A percentile compares a stretch with the other conserved stretches of the same genome.
Evolutionary conservation across 345 rosid genomes (phyloP).

Genomic region (Geranium rotundifolium): DNA sequence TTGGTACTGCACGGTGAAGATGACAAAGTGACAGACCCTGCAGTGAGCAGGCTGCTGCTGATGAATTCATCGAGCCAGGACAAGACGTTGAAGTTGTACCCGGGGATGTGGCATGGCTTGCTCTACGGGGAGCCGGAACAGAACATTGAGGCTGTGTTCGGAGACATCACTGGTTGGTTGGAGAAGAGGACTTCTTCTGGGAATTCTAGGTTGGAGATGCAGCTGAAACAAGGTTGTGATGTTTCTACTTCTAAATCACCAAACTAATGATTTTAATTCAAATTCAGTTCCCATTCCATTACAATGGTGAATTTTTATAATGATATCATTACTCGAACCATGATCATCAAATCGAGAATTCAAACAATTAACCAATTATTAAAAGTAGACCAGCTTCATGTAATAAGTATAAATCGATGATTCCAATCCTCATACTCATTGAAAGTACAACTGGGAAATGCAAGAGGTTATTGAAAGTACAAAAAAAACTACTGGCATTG

Average conservation of each 20-base stretch:
- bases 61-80: slow-evolving; percentile 49
- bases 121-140: slow-evolving; percentile 53
- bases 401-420: too few relatives aligned
- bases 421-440: too few relatives aligned
- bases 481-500: neutral
- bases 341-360: too few relatives aligned
- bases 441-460: neutral
- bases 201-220: slow-evolving; percentile 14
- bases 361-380: too few relatives aligned
- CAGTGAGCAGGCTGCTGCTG: slow-evolving; percentile 37
- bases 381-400: too few relatives aligned
- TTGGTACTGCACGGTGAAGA: slow-evolving; percentile 67
- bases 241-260: neutral
- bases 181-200: slow-evolving; percentile 19
- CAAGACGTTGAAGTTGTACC: slow-evolving; percentile 63
- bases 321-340: too few relatives aligned
- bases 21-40: slow-evolving; percentile 57
- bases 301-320: too few relatives aligned
- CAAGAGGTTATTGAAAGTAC: neutral
- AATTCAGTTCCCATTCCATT: too few relatives aligned
- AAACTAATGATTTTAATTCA: too few relatives aligned
- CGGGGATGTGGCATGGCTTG: slow-evolving; percentile 87
- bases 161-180: slow-evolving; percentile 55
- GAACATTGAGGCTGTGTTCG: slow-evolving; percentile 43
- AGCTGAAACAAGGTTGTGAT: neutral